Conservation (phyloP, 352 stramenopile genomes). For the Phytophthora ohioensis region DNA sequence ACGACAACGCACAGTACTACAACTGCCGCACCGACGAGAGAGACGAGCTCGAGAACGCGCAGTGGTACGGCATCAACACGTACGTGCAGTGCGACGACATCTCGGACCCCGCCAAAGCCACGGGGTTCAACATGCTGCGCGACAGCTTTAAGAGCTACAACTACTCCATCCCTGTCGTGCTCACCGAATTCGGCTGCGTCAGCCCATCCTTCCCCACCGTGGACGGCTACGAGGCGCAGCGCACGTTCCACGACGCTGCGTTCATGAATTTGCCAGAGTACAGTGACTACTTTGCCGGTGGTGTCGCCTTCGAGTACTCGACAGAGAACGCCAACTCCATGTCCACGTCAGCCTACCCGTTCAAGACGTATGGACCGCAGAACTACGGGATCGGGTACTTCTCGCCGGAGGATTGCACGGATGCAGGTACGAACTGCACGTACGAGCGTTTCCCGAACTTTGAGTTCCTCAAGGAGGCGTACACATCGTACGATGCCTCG, state of each 20-base stretch:
- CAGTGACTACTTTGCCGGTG: constrained; percentile 68
- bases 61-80: constrained; percentile 90
- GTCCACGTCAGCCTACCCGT: constrained; percentile 65
- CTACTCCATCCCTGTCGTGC: constrained; percentile 47
- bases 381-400: constrained; percentile 88
- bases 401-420: constrained; percentile 67
- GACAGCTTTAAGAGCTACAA: constrained; percentile 71
- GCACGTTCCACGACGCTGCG: constrained; percentile 75
- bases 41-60: constrained; percentile 73
- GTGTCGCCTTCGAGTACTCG: constrained; percentile 83
- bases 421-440: constrained; percentile 46
- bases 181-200: constrained; percentile 47
- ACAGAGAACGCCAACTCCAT: constrained; percentile 82
- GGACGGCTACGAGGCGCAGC: constrained; percentile 75
- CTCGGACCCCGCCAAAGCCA: constrained; percentile 46
- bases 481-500: constrained; percentile 44
- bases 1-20: constrained; percentile 81
- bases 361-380: constrained; percentile 64
- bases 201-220: constrained; percentile 46
- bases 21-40: constrained; percentile 74
- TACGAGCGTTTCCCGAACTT: constrained; percentile 79
- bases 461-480: constrained; percentile 56
- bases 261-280: constrained; percentile 65
- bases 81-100: constrained; percentile 83
- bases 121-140: constrained; percentile 68